A percentile compares a stretch with the other conserved stretches of the same genome.
Evolutionary conservation across 331 rosid genomes (phyloP).

Genomic region (Stylosanthes scabra): DNA sequence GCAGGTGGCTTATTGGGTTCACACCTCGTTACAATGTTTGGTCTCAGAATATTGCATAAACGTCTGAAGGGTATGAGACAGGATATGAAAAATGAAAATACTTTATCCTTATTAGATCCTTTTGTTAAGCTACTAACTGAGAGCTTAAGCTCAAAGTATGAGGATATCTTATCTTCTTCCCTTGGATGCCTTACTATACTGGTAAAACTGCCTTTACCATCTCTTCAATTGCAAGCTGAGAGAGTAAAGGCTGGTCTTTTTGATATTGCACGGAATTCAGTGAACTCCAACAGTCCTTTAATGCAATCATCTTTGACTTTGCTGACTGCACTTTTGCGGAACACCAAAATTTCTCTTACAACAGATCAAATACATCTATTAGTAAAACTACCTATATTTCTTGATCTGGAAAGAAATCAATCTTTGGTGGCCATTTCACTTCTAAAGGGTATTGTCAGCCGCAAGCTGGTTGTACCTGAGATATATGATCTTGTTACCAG

Average conservation of each 20-base stretch:
- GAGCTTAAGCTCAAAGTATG: constrained; percentile 79
- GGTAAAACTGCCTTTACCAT: constrained; percentile 78
- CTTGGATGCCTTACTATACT: constrained; percentile 78
- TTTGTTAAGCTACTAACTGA: constrained; percentile 65
- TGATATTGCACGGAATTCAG: constrained; percentile 69
- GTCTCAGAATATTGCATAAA: constrained; percentile 76
- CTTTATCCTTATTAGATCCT: constrained; percentile 76
- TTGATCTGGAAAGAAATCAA: constrained; percentile 78
- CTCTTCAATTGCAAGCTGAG: constrained; percentile 77
- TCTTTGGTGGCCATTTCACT: constrained; percentile 81
- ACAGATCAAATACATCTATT: constrained; percentile 68
- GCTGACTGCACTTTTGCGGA: constrained; percentile 78
- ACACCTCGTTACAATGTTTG: constrained; percentile 81
- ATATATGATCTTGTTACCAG: constrained; percentile 85
- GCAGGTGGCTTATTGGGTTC: constrained; percentile 66
- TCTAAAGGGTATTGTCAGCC: constrained; percentile 80
- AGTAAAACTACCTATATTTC: constrained; percentile 82
- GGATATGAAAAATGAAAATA: constrained; percentile 48
- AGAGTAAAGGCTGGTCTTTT: constrained; percentile 69
- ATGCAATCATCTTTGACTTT: constrained; percentile 83
- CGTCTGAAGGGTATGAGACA: constrained; percentile 64
- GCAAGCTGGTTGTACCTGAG: constrained; percentile 79
- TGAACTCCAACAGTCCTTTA: constrained; percentile 65
- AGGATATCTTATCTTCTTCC: constrained; percentile 82
- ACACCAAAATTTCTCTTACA: constrained; percentile 70